Evolutionary conservation across 768 basidiomycete genomes (phyloP).

Genomic region (Paxillus rubicundulus): DNA sequence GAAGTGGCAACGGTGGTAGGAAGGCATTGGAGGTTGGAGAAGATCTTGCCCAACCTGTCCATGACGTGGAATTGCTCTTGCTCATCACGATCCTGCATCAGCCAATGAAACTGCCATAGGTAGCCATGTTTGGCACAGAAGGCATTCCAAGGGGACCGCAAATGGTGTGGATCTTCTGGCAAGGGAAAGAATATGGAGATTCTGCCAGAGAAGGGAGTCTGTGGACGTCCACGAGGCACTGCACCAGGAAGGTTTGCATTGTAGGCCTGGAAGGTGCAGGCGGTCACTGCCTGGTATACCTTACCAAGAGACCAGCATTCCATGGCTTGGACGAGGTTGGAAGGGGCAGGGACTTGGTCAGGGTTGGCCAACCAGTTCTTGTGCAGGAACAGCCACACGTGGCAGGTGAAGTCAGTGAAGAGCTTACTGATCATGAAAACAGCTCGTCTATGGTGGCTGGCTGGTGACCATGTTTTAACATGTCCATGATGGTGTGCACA

Average conservation of each 20-base stretch:
- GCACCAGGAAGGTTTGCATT: slow-evolving; percentile 1
- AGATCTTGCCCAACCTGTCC: neutral
- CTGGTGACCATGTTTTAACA: too few species aligned
- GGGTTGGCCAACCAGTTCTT: too few species aligned
- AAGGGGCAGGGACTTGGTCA: too few species aligned
- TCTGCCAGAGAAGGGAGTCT: neutral
- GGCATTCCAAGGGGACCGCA: neutral
- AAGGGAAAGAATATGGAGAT: neutral
- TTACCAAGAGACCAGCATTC: too few species aligned
- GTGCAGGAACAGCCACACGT: too few species aligned
- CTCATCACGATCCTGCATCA: neutral
- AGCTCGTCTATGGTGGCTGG: too few species aligned
- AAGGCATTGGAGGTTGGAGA: neutral
- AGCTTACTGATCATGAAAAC: too few species aligned
- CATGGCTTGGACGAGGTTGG: too few species aligned
- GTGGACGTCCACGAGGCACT: neutral
- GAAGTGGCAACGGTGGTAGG: too few species aligned
- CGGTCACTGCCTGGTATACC: too few species aligned
- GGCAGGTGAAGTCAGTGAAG: too few species aligned
- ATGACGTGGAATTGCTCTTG: neutral
- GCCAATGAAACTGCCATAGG: slow-evolving; percentile 3
- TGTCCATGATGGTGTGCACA: too few species aligned
- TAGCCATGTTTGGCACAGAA: slow-evolving; percentile 1
- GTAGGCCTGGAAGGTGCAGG: neutral
- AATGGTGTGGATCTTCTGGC: neutral